A percentile compares a stretch with the other conserved stretches of the same genome.
Conservation (phyloP, 2,329 filamentous ascomycete genomes). For the Aspergillus carbonarius region DNA sequence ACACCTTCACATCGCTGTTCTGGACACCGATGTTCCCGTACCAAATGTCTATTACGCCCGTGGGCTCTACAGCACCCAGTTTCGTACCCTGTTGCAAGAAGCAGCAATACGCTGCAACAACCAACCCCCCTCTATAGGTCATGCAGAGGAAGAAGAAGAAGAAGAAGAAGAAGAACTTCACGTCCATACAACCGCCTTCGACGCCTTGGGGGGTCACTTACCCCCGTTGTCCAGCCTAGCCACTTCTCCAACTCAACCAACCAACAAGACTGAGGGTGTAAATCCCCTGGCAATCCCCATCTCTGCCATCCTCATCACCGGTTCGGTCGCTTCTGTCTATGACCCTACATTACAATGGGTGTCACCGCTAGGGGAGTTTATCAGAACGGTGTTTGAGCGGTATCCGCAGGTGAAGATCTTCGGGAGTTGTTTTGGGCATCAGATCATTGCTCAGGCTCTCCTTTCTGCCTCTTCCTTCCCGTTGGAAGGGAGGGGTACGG, state of each 20-base stretch:
- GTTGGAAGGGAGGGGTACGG: neutral
- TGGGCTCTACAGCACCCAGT: conserved; percentile 39
- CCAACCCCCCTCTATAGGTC: too few species aligned
- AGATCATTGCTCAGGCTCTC: conserved; percentile 24
- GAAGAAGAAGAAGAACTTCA: conserved; percentile 11
- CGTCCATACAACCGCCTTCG: conserved; percentile 35
- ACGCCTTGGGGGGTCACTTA: conserved; percentile 30
- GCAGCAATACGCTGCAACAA: conserved; percentile 27
- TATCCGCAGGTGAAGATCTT: conserved; percentile 33
- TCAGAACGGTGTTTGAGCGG: conserved; percentile 25
- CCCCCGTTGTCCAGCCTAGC: conserved; percentile 28
- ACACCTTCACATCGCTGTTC: conserved; percentile 35
- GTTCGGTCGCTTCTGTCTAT: conserved; percentile 30
- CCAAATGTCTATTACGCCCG: conserved; percentile 31
- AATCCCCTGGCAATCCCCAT: conserved; percentile 19
- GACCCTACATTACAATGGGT: conserved; percentile 31
- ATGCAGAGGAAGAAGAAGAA: conserved; percentile 11
- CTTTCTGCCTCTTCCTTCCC: conserved; percentile 10
- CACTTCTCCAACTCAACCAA: conserved; percentile 3
- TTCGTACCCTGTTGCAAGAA: conserved; percentile 31
- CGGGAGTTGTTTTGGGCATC: conserved; percentile 38
- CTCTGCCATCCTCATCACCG: conserved; percentile 34
- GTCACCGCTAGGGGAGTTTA: conserved; percentile 23
- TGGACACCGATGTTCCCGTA: conserved; percentile 39
- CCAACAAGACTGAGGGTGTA: neutral